Evolutionary conservation across 2,329 filamentous ascomycete species (phyloP).

Genomic region (Lachnellula willkommii): DNA sequence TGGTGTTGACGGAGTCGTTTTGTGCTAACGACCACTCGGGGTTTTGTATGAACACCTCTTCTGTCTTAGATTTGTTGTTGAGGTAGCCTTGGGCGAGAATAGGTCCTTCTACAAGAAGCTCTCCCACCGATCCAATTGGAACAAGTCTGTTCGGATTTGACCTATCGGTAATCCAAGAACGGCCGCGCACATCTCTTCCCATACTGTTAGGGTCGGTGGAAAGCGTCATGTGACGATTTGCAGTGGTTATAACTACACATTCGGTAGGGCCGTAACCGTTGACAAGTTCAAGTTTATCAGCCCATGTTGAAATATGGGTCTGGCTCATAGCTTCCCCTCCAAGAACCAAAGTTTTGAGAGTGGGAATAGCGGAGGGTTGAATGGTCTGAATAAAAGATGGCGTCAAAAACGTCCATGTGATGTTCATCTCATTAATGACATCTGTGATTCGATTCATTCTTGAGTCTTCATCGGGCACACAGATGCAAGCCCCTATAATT

Average conservation of each 20-base stretch:
- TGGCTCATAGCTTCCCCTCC: slow-evolving; percentile 34
- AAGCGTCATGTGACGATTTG: slow-evolving; percentile 3
- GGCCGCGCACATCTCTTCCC: not conserved
- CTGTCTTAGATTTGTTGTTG: slow-evolving; percentile 35
- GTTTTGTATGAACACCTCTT: slow-evolving; percentile 1
- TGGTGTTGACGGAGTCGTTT: too few species aligned
- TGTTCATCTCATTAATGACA: slow-evolving; percentile 22
- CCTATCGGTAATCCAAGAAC: slow-evolving; percentile 3
- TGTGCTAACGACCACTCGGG: not conserved
- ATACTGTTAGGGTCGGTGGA: slow-evolving; percentile 4
- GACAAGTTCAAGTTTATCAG: slow-evolving; percentile 32
- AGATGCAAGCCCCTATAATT: slow-evolving; percentile 35
- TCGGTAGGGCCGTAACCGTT: slow-evolving; percentile 39
- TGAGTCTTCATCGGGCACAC: slow-evolving; percentile 36
- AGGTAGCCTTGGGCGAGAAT: slow-evolving; percentile 57
- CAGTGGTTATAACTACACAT: slow-evolving; percentile 16
- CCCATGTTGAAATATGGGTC: slow-evolving; percentile 36
- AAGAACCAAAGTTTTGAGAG: slow-evolving; percentile 21
- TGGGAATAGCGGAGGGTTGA: slow-evolving; percentile 20
- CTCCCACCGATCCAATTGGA: slow-evolving; percentile 14
- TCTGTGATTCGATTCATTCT: slow-evolving; percentile 34
- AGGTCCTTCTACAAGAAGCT: slow-evolving; percentile 38
- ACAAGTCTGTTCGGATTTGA: slow-evolving; percentile 1
- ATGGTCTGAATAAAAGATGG: slow-evolving; percentile 28
- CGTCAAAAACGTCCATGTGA: slow-evolving; percentile 26